Base-by-base conservation (phyloP, 1,284 basidiomycete genomes). In the Hymenochaete sp. region DNA sequence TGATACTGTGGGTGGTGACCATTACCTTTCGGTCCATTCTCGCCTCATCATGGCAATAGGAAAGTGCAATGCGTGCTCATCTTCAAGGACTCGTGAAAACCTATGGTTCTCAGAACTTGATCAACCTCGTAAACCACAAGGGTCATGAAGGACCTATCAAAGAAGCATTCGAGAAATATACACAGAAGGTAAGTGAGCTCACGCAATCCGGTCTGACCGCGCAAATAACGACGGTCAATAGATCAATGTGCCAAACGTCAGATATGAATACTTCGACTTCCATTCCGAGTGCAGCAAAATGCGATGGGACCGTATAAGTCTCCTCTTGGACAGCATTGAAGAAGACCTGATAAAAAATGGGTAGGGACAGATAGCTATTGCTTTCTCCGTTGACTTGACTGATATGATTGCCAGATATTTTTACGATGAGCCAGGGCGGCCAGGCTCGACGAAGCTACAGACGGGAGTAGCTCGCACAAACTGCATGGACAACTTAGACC, bases 211-310 rank as follows among this genome's bases (percentile, higher is more conserved):
- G n/a, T 24, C 35, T 29, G 28, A 31, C 25, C 22, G 24, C 19
- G 14, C 43, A 45, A 41, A 56, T 26, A 48, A 18, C n/a, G 7
- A 38, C 16, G 38, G 13, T 27, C 19, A 1, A 37, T 40, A 85
- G 82, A 63, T 80, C 42, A 72, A 76, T 51, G 56, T 83, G 26
- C 71, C 79, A 4, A 69, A 77, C 39, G 81, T 92, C 42, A 81
- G 81, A 58, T 99, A 99, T 61, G 74, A 88, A 52, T 97, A 98
- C 70, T 99, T 96, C 61, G 96, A 99, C 63, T 99, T 98, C 71
- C 95, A 98, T 65, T 82, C 79, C 55, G 93, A 98, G 64, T 98
- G 95, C 72, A 89, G 82, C 61, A 77, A 88, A 31, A 90, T 98
- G 84, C 82, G 90, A 47, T 99, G 93, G 77, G 91, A 98, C 59